Base-by-base conservation (phyloP, 257 asterid genomes). In the Primulina tabacum region DNA sequence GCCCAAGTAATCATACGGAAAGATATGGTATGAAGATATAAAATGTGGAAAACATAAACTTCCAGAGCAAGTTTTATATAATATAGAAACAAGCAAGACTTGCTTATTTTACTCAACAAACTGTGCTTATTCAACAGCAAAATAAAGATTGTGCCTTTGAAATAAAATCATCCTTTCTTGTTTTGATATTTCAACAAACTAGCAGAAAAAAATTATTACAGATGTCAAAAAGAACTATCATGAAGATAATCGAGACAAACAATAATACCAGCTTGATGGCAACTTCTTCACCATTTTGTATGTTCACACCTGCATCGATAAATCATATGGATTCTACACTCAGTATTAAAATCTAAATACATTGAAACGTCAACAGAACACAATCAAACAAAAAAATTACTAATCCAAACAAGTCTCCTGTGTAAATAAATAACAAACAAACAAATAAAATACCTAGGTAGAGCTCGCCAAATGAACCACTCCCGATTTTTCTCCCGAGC, bases 241-340 rank as follows among this genome's bases (percentile, higher is more conserved):
- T 24, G 34, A 71, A 26, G 6, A 35, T 0, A 64, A 70, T 64
- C 20, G 18, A 29, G 43, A 62, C 63, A 53, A 50, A 71, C 9
- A 64, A 62, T 34, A 75, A 17, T 79, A 90, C 97, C 89, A 88
- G 85, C 89, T 92, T 92, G 73, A 92, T 77, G 69, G 92, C 97
- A 20, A 89, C 90, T 89, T 92, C 97, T 86, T 92, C 97, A 74
- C 96, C 95, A 78, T 75, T 92, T 81, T 89, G 95, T 73, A 86
- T 75, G 70, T 86, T 86, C 59, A 87, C 90, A 82, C 96, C 97
- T 92, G 73, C 76, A 80, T 58, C 64, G 63, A 74, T 29, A 67
- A 55, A 68, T 56, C 67, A 80, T 52, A 7, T 60, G 34, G 33
- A 62, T 29, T 47, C 29, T 57, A 71, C 64, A 28, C 26, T 56